Evolutionary conservation across 768 basidiomycete species (phyloP), one percentile per base, ranked within the genome.

Genomic region (Leccinum truebloodii): DNA sequence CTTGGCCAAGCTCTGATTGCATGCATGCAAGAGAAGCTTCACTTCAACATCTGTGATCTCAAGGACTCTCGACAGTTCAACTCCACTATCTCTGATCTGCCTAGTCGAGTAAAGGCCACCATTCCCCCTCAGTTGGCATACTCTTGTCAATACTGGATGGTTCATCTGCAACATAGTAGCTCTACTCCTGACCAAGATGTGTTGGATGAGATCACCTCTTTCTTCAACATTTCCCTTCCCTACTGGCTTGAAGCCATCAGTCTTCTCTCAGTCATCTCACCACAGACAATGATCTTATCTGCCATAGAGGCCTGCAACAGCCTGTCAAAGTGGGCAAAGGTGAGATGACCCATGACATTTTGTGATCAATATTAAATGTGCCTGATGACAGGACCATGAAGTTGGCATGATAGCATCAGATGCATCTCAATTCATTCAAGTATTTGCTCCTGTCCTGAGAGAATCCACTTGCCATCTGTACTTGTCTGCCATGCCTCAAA

Each of bases 241-340:
- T 77, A 69, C 55, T 80, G 78, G 78, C 56, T 80, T 9, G 79
- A 80, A 54, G 73, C 71, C 4, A 64, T 80, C n/a, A 64, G 69
- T 18, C 61, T 70, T 13, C 60, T 63, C 24, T 63, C 60, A 49
- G 4, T 12, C n/a, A 12, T 13, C 46, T 48, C 20, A n/a, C 20
- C 20, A 46, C 8, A 44, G n/a, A 18, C 14, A 37, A 16, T 37
- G 37, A 48, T 48, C 10, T 22, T 1, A 22, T 48, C 20, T 48
- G 20, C 46, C 2, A 2, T 22, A 48, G 22, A n/a, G 16, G 9
- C 46, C 10, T 48, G 46, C 4, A 20, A 5, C 5, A 48, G 3
- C 7, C 2, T 48, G 5, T 9, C 4, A 6, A 22, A 12, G 2
- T 48, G 46, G 46, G 46, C n/a, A 2, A 48, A 48, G 46, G 46